Base-by-base conservation (phyloP, 1,139 yeast species). In the Diutina sp. region DNA sequence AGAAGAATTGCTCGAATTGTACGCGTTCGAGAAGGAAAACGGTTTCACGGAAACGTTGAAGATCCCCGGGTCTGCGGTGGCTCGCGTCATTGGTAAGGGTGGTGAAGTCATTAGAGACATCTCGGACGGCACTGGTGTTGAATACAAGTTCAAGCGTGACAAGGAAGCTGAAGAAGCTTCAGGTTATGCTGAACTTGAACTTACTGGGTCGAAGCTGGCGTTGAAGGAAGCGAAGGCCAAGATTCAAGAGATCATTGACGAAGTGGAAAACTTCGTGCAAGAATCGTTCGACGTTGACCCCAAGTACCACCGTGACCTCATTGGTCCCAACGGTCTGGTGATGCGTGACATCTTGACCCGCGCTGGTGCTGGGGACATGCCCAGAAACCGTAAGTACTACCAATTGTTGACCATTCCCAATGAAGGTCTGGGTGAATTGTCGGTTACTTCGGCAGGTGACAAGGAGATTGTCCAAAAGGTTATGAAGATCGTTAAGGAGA, bases 91-190 rank as follows among this genome's bases (percentile, higher is more conserved):
- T 67, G 99, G 99, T 66, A 89, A 87, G 66, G 77, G 79, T 59
- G 98, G 98, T 68, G 95, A 87, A 62, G 82, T 79, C 58, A 87
- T 95, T 64, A 88, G 85, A 60, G 90, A 87, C 66, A 84, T 95
- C 59, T 83, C 90, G 62, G 95, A 85, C 61, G 89, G 84, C 55
- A 78, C 86, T 57, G 95, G 93, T 60, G 84, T 90, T 56, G 87
- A 87, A 62, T 82, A 89, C 69, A 80, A 80, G 61, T 83, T 87
- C 66, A 69, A 76, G 61, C 79, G 82, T 63, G 80, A 79, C 59
- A 69, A 69, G 45, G 69, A 67, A 58, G 65, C 67, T 48, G 62
- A 69, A 59, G 75, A 76, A 61, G 68, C 72, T 56, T 58, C 58
- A 66, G 82, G 70, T 60, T 71, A 59, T 58, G 84, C 83, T 54